Conservation (phyloP, 2,329 filamentous ascomycete genomes). For the Aspergillus latus region DNA sequence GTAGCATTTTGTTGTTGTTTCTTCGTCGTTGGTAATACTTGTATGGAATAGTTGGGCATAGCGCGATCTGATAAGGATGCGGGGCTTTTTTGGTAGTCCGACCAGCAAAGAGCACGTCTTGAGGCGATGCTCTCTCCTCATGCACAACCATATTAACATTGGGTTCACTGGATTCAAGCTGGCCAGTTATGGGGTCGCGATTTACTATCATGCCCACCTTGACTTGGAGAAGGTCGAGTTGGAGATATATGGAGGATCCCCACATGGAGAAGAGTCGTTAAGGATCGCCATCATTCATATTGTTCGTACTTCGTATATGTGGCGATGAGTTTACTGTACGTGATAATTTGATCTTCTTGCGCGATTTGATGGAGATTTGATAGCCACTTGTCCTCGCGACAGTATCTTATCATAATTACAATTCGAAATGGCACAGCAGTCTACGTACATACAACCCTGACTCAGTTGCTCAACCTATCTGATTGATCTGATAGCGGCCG, state of each 20-base stretch:
- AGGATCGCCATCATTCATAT: background rate
- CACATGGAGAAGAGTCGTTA: background rate
- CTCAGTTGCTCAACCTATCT: background rate
- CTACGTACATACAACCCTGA: background rate
- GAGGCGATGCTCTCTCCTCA: background rate
- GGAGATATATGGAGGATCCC: background rate
- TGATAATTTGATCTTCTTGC: background rate
- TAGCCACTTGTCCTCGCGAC: background rate
- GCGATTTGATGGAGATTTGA: background rate
- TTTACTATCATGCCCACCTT: background rate
- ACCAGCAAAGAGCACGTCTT: too few species aligned
- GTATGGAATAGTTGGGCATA: background rate
- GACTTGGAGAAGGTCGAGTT: background rate
- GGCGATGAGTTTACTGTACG: background rate
- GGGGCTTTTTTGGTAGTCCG: background rate
- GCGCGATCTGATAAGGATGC: conserved; percentile 3
- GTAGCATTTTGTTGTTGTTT: background rate
- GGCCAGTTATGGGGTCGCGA: background rate
- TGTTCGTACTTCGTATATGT: too few species aligned
- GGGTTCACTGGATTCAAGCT: background rate
- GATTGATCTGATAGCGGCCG: conserved; percentile 3
- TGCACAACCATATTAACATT: background rate
- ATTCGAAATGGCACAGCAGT: too few species aligned
- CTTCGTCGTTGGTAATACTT: background rate
- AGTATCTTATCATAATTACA: too few species aligned